phyloP scores from a whole-genome alignment of 2,329 filamentous ascomycete genomes.

The Mycocentrospora acerina region DNA sequence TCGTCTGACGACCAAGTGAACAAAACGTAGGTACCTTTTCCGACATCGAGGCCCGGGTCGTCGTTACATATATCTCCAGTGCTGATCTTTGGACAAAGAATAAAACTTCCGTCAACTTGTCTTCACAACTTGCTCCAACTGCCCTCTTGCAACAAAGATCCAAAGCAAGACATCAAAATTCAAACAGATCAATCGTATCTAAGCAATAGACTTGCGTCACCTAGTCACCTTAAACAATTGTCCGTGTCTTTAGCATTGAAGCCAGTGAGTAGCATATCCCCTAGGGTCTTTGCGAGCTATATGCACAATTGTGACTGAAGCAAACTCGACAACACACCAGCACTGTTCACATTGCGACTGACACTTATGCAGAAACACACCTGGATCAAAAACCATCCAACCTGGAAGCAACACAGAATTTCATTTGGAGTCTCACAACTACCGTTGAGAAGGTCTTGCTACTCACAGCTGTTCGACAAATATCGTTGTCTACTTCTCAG shows the following conservation, averaged over 20 bases:
- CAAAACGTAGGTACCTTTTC: constrained; percentile 39
- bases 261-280: constrained; percentile 36
- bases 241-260: constrained; percentile 19
- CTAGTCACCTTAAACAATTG: constrained; percentile 30
- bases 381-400: constrained; percentile 11
- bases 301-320: constrained; percentile 36
- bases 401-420: constrained; percentile 19
- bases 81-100: constrained; percentile 42
- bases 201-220: constrained; percentile 18
- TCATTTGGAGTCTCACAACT: constrained; percentile 5
- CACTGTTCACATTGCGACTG: constrained; percentile 20
- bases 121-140: constrained; percentile 31
- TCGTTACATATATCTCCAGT: constrained; percentile 44
- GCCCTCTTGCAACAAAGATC: constrained; percentile 36
- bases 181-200: constrained; percentile 36
- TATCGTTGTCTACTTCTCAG: constrained; percentile 1
- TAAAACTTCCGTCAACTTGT: constrained; percentile 34
- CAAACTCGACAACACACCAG: constrained; percentile 32
- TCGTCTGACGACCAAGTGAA: constrained; percentile 37
- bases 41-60: constrained; percentile 31
- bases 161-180: constrained; percentile 34
- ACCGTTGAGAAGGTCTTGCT: constrained; percentile 8
- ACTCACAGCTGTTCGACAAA: constrained; percentile 1
- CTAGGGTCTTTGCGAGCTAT: constrained; percentile 36
- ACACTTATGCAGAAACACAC: constrained; percentile 26